A percentile compares a stretch with the other conserved stretches of the same genome.
phyloP scores from a whole-genome alignment of 352 stramenopile genomes.

The Phytophthora megakarya region DNA sequence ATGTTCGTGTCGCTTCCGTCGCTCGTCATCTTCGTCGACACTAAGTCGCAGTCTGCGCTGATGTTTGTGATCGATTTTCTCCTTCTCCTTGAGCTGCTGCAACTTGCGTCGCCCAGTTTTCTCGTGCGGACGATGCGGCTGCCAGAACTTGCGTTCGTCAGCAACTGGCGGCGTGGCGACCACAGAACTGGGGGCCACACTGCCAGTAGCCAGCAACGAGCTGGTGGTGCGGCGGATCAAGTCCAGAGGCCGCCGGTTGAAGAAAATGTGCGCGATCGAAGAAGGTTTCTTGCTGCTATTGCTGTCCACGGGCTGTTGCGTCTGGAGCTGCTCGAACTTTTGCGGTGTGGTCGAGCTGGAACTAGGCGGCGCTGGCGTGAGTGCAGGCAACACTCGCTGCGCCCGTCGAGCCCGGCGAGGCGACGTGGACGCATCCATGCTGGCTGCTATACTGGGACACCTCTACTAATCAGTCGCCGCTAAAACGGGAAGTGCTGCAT shows the following conservation, averaged over 20 bases:
- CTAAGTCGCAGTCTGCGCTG: constrained; percentile 11
- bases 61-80: constrained; percentile 12
- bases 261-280: constrained; percentile 49
- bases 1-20: constrained; percentile 22
- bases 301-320: constrained; percentile 10
- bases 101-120: constrained; percentile 23
- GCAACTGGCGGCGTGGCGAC: background rate
- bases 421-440: constrained; percentile 20
- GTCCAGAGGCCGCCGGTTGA: constrained; percentile 51
- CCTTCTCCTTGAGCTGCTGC: constrained; percentile 33
- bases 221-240: constrained; percentile 44
- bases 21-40: constrained; percentile 11
- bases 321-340: constrained; percentile 27
- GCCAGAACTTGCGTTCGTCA: constrained; percentile 36
- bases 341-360: constrained; percentile 15
- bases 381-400: constrained; percentile 27
- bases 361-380: constrained; percentile 30
- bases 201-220: constrained; percentile 30
- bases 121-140: constrained; percentile 13
- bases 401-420: constrained; percentile 10
- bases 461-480: background rate
- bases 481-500: constrained; percentile 25
- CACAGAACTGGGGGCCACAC: background rate
- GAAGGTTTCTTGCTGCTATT: constrained; percentile 35
- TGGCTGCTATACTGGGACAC: constrained; percentile 22